Conservation (phyloP, 192 early-diverging fungal genomes). For the Coemansia sp. region DNA sequence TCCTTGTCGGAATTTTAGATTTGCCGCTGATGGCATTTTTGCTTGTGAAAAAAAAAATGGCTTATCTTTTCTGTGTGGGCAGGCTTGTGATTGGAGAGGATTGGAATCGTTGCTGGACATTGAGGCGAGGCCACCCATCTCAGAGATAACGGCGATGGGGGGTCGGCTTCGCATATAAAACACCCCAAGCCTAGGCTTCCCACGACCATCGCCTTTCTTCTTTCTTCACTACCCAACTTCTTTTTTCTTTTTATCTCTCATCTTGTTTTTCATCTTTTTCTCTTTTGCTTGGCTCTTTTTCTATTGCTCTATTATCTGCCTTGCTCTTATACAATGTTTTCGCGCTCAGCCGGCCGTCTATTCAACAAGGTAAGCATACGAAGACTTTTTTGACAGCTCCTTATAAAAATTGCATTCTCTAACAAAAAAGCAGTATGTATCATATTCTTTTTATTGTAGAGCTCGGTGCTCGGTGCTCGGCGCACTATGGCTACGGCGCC, state of each 20-base stretch:
- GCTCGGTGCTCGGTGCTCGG: slow-evolving; percentile 22
- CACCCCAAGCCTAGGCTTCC: neutral
- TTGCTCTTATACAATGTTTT: slow-evolving; percentile 2
- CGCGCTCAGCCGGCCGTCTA: slow-evolving; percentile 1
- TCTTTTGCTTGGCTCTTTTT: slow-evolving; percentile 1
- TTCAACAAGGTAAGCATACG: slow-evolving; percentile 13
- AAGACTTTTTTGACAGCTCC: too few species aligned
- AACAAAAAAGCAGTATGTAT: neutral
- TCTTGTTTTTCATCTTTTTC: slow-evolving; percentile 6
- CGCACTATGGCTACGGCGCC: slow-evolving; percentile 55
- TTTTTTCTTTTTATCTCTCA: slow-evolving; percentile 12
- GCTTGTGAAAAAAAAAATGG: neutral
- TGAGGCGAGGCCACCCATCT: neutral
- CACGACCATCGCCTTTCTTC: neutral
- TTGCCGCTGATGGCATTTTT: neutral
- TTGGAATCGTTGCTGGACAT: neutral
- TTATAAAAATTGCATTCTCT: neutral
- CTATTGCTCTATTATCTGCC: slow-evolving; percentile 8
- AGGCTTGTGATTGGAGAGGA: slow-evolving; percentile 11
- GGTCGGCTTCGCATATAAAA: neutral
- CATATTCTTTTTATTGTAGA: slow-evolving; percentile 5
- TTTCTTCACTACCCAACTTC: neutral
- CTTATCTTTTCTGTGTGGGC: neutral
- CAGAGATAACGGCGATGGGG: slow-evolving; percentile 19
- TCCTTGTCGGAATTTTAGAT: neutral